Evolutionary conservation across 2,329 filamentous ascomycete species (phyloP), one percentile per base, ranked within the genome.

Genomic region (Thielaviopsis musarum): DNA sequence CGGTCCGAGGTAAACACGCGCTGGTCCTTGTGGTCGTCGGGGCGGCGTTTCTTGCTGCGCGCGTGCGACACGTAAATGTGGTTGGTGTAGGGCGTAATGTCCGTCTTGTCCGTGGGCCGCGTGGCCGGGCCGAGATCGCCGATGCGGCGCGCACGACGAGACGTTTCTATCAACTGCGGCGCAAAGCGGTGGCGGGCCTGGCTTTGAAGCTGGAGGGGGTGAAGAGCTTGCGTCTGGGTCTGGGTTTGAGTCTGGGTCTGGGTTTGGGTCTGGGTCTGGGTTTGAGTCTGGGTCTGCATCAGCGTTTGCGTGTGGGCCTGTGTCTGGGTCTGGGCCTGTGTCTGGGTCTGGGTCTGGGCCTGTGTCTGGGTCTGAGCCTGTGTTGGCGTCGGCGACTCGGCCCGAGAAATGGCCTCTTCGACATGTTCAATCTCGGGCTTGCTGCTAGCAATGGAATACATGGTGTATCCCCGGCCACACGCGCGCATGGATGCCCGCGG

Each of bases 101-200:
- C 85, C 41, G 86, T 89, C 72, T 84, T 87, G 71, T 87, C 83
- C 61, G 79, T 78, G 12, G 79, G 81, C 58, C 75, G 76, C 22
- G 83, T 80, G 30, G 83, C 80, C 21, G 83, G 82, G 5, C 76
- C 77, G 0, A 76, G 70, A 65, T 89, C 84, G 21, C 82, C 82
- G 17, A 79, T 79, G 66, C 82, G 82, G 63, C 85, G 81, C 38
- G 83, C 82, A 58, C 89, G 78, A 65, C 83, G 81, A 3, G 85
- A 85, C 2, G 87, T 91, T 70, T 91, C 88, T 63, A 95, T 84
- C 59, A 95, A 75, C 66, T 91, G 85, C 13, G 89, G 89, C 30
- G 84, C 79, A 69, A 94, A 95, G 62, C 73, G 73, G 63, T 77
- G 75, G 52, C 60, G 66, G 67, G 49, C 21, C 9, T 52, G 21